These are phyloP conservation scores for Diphasiastrum complanatum DNA, from an alignment of 83 land plant species.

Conservation along the genomic window DNA sequence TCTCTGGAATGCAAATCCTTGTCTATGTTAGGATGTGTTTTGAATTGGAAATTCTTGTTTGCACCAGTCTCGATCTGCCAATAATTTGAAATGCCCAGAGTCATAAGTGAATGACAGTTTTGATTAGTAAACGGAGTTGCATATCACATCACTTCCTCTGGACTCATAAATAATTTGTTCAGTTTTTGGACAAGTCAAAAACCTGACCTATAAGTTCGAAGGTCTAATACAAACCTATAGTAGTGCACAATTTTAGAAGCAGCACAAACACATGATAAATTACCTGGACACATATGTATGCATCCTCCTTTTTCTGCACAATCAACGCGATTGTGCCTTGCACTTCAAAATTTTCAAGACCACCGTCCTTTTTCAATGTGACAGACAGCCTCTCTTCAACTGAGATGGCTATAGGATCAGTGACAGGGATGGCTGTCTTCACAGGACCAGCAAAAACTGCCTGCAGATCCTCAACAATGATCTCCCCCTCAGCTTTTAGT, in stretches of 20 bases:
- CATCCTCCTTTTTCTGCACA: conserved; percentile 80
- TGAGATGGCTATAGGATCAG: conserved; percentile 75
- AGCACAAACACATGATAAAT: no score
- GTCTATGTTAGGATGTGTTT: conserved; percentile 39
- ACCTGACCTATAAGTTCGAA: no score
- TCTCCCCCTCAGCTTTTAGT: conserved; percentile 93
- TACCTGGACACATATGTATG: conserved; percentile 86
- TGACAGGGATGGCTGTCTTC: conserved; percentile 39
- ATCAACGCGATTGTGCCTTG: conserved; percentile 76
- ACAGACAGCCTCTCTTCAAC: conserved; percentile 87
- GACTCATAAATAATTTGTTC: no score
- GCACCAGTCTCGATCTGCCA: conserved; percentile 37
- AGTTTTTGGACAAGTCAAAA: no score
- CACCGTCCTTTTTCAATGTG: conserved; percentile 80
- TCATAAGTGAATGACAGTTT: no score
- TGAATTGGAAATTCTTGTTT: conserved; percentile 30
- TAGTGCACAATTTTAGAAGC: no score
- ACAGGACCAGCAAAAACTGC: conserved; percentile 44
- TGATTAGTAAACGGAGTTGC: no score
- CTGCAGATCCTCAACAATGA: conserved; percentile 75
- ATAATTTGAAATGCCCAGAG: no score
- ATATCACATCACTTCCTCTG: no score
- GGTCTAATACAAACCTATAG: no score
- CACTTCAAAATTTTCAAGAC: conserved; percentile 73
- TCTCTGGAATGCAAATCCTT: conserved; percentile 28